Evolutionary conservation across 768 basidiomycete species (phyloP).

Genomic region (Mycena crocata): DNA sequence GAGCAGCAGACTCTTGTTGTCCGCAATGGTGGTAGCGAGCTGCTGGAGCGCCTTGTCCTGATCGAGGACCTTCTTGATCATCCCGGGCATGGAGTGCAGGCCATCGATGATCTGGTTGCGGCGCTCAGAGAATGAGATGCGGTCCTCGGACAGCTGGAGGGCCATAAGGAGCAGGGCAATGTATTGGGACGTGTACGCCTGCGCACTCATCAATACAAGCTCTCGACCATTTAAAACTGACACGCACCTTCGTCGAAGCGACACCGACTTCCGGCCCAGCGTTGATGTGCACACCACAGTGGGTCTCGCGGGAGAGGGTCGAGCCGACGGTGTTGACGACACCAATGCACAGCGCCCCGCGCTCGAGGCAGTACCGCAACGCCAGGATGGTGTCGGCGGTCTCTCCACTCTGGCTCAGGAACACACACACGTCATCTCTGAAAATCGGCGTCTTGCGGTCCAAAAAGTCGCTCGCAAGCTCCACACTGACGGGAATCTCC

Average conservation of each 20-base stretch:
- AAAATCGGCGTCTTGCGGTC: constrained; percentile 99
- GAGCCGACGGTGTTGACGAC: constrained; percentile 99
- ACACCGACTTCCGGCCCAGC: constrained; percentile 99
- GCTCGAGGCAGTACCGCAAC: constrained; percentile 94
- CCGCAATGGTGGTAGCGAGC: constrained; percentile 82
- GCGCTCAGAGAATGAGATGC: constrained; percentile 91
- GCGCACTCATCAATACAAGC: neutral
- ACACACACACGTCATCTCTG: constrained; percentile 97
- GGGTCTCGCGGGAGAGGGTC: constrained; percentile 96
- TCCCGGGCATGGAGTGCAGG: constrained; percentile 87
- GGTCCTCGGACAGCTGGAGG: constrained; percentile 97
- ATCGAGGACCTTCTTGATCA: constrained; percentile 89
- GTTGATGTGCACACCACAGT: constrained; percentile 99
- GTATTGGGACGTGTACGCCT: constrained; percentile 99
- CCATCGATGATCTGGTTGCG: constrained; percentile 94
- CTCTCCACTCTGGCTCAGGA: constrained; percentile 97
- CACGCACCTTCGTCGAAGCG: constrained; percentile 91
- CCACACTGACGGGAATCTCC: constrained; percentile 97
- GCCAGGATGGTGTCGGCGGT: constrained; percentile 98
- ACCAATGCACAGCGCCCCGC: constrained; percentile 96
- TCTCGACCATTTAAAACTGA: neutral
- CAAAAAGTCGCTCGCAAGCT: constrained; percentile 97
- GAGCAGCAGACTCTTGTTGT: constrained; percentile 89
- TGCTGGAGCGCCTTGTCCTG: constrained; percentile 82
- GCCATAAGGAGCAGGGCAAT: constrained; percentile 98